Conservation (phyloP, 805 yeast species). For the Starmerella stigmatis region DNA sequence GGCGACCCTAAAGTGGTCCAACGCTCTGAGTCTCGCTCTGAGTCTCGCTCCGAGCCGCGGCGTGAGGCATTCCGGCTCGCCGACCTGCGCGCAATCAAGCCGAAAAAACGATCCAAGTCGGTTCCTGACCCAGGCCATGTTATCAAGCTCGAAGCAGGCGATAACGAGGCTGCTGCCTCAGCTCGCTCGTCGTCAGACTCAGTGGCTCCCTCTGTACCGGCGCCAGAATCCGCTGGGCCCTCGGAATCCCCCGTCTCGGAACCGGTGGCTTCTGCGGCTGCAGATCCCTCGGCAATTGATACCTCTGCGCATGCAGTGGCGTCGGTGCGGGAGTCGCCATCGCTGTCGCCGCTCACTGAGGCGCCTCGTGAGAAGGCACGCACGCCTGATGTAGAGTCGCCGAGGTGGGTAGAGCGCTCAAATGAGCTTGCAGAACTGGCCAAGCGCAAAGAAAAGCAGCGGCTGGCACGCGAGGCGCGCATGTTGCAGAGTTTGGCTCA, state of each 20-base stretch:
- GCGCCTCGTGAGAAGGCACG: not conserved
- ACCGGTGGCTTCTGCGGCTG: too few relatives aligned
- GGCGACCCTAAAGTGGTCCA: too few relatives aligned
- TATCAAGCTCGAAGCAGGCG: not conserved
- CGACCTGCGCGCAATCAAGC: constrained; percentile 16
- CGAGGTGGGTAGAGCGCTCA: constrained; percentile 16
- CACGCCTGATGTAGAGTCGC: not conserved
- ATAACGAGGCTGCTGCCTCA: too few relatives aligned
- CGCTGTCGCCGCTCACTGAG: not conserved
- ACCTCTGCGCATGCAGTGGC: not conserved
- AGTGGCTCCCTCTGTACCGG: too few relatives aligned
- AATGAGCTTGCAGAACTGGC: constrained; percentile 20
- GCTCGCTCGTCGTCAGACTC: too few relatives aligned
- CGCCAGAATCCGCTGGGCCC: not conserved
- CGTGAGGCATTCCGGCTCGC: not conserved
- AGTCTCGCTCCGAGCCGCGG: not conserved
- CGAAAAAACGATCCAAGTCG: constrained; percentile 13
- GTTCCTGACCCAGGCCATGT: not conserved
- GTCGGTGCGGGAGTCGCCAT: not conserved
- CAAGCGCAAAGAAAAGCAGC: constrained; percentile 26
- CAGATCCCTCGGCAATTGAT: not conserved
- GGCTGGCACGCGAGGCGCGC: constrained; percentile 28
- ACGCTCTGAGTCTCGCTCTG: not conserved
- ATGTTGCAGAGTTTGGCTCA: constrained; percentile 29
- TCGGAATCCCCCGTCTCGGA: too few relatives aligned